phyloP scores from a whole-genome alignment of 805 yeast species.

The Kodamaea kakaduensis region DNA sequence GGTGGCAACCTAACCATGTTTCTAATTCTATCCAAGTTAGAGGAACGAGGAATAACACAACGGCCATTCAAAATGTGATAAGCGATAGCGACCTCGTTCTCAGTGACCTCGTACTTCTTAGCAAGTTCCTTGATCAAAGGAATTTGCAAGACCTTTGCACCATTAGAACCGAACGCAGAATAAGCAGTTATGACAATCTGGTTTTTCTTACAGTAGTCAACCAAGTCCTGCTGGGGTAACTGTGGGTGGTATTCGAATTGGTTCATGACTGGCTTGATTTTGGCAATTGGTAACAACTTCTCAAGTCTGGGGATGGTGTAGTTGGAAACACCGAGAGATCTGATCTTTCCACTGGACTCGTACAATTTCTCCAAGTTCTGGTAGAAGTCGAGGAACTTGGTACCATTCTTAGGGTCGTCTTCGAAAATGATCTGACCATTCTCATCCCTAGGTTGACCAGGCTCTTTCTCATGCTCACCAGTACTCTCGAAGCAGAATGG shows the following conservation, averaged over 20 bases:
- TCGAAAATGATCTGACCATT: conserved; percentile 32
- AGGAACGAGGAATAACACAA: conserved; percentile 64
- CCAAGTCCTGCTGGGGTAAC: conserved; percentile 38
- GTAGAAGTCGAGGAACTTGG: conserved; percentile 28
- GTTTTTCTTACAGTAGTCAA: conserved; percentile 33
- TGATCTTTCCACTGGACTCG: conserved; percentile 33
- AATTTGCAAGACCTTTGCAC: conserved; percentile 58
- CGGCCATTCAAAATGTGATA: conserved; percentile 61
- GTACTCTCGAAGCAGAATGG: conserved; percentile 42
- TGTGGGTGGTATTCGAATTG: conserved; percentile 44
- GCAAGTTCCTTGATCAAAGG: conserved; percentile 52
- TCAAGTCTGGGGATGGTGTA: conserved; percentile 30
- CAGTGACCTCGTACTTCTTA: conserved; percentile 47
- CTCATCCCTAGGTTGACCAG: conserved; percentile 33
- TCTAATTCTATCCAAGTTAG: conserved; percentile 59
- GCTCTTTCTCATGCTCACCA: conserved; percentile 22
- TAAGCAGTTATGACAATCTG: conserved; percentile 48
- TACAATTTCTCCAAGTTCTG: conserved; percentile 27
- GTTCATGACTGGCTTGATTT: conserved; percentile 47
- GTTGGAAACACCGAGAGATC: conserved; percentile 59
- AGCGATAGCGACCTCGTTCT: conserved; percentile 57
- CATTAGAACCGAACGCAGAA: conserved; percentile 61
- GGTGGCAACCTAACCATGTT: conserved; percentile 32
- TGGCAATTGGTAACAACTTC: conserved; percentile 34
- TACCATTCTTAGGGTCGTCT: conserved; percentile 33